Conservation (phyloP, 2,329 filamentous ascomycete genomes). For the Mycosphaerella sp. region DNA sequence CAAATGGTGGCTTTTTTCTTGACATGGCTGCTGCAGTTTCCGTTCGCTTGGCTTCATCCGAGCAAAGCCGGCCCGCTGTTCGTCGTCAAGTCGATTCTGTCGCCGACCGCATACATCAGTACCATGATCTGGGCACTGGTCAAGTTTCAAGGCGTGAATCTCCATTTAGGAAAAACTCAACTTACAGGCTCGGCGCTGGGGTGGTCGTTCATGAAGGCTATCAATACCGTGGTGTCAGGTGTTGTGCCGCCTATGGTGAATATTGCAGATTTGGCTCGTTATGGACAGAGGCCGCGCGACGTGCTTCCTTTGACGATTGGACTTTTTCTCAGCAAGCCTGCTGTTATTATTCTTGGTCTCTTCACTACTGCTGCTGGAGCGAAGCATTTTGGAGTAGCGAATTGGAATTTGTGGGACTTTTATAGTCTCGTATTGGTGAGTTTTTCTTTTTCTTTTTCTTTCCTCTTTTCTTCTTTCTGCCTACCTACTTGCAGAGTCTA, state of each 20-base stretch:
- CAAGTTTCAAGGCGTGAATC: slow-evolving; percentile 17
- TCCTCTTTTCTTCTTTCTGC: no score
- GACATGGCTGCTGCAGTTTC: slow-evolving; percentile 30
- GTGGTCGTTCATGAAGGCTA: slow-evolving; percentile 39
- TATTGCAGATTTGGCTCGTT: slow-evolving; percentile 41
- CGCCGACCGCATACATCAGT: slow-evolving; percentile 59
- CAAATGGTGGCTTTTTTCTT: slow-evolving; percentile 33
- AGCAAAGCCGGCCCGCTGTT: slow-evolving; percentile 27
- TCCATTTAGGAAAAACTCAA: slow-evolving; percentile 10
- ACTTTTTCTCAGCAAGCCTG: slow-evolving; percentile 36
- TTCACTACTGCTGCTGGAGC: slow-evolving; percentile 37
- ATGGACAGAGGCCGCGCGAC: slow-evolving; percentile 31
- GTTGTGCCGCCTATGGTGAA: slow-evolving; percentile 34
- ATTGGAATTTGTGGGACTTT: slow-evolving; percentile 46
- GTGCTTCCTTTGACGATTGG: slow-evolving; percentile 34
- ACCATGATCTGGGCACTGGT: slow-evolving; percentile 84
- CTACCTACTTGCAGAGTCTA: no score
- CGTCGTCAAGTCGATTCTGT: slow-evolving; percentile 19
- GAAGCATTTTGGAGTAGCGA: slow-evolving; percentile 34
- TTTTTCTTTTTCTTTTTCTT: no score
- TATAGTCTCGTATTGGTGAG: slow-evolving; percentile 34
- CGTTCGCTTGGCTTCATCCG: slow-evolving; percentile 34
- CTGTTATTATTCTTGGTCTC: slow-evolving; percentile 40
- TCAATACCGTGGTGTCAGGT: slow-evolving; percentile 38
- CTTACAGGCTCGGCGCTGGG: slow-evolving; percentile 24